These are phyloP conservation scores for Xylaria sp. DNA, from an alignment of 2,329 filamentous ascomycete species.

Conservation along the genomic window DNA sequence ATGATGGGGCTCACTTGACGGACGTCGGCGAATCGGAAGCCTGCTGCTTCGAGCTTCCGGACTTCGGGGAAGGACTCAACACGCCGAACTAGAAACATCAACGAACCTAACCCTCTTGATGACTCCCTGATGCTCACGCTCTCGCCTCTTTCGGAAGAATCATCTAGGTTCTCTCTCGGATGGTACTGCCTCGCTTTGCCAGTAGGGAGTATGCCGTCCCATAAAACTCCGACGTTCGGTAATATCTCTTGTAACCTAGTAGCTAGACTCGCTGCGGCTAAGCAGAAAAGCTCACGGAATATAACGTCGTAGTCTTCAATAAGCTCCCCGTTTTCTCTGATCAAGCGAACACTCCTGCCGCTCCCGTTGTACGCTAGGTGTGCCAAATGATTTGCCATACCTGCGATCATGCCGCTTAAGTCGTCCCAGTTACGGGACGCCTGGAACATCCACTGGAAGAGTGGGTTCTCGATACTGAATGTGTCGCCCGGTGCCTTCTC, in stretches of 20 bases:
- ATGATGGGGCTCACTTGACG: conserved; percentile 76
- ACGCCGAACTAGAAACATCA: conserved; percentile 81
- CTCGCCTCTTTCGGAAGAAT: conserved; percentile 34
- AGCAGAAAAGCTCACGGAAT: conserved; percentile 85
- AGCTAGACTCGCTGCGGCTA: conserved; percentile 80
- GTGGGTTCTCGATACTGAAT: conserved; percentile 79
- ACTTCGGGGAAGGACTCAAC: conserved; percentile 68
- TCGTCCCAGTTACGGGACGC: conserved; percentile 81
- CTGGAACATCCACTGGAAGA: conserved; percentile 89
- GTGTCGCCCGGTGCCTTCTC: conserved; percentile 77
- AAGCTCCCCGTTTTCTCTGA: conserved; percentile 65
- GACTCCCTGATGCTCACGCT: conserved; percentile 41
- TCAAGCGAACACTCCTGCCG: conserved; percentile 57
- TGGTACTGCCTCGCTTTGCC: conserved; percentile 53
- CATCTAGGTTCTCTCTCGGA: conserved; percentile 6
- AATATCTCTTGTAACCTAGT: conserved; percentile 72
- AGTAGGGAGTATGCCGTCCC: conserved; percentile 79
- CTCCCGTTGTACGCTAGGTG: conserved; percentile 56
- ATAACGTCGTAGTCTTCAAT: conserved; percentile 78
- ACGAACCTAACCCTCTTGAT: conserved; percentile 75
- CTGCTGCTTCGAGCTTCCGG: conserved; percentile 72
- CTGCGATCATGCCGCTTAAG: conserved; percentile 73
- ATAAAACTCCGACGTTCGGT: conserved; percentile 73
- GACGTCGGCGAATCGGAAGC: conserved; percentile 81
- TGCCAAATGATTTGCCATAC: conserved; percentile 78